Evolutionary conservation across 768 basidiomycete species (phyloP), one percentile per base, ranked within the genome.

Genomic region (Suillus americanus): DNA sequence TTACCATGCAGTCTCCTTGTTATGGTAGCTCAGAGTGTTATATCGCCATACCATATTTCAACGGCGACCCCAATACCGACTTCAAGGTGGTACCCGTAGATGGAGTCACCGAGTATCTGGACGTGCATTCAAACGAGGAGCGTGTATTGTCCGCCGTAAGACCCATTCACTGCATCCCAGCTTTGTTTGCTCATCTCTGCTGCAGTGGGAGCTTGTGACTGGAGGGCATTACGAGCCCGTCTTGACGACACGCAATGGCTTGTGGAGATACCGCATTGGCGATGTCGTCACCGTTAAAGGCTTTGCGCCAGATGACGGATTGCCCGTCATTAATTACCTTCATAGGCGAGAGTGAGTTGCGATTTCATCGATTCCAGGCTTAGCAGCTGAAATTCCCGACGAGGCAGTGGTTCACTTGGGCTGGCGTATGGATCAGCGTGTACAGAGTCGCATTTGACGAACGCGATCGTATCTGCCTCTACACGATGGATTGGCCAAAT

Each of bases 211-310:
- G 20, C 45, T 67, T 35, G 55, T 14, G 33, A 50, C 53, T 5
- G 66, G 66, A 6, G 25, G 55, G 20, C 25, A 41, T 37, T 67
- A 67, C 18, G 60, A 67, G 20, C 35, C 59, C 3, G 23, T 65
- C 28, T 28, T 65, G 43, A 65, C 66, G 9, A 65, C 64, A 0
- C 61, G 40, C 30, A 57, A 66, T 54, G 63, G 66, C 30, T 35
- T 64, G 9, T 66, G 63, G 66, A 48, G 66, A 30, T 67, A 67
- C 5, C 38, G 57, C 16, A 14, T 65, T 16, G 66, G 61, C 6
- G 66, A 67, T 14, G 55, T 67, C 1, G 16, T 67, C 14, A 45
- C 43, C 5, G 40, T 67, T 7, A 45, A 48, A 18, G 64, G 64
- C 10, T 67, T 67, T 33, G 64, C 62, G 18, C 66, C 64, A 12